Percentiles rank a stretch among this genome's conserved stretches.
Conservation (phyloP, 768 basidiomycete species). For the Russula abietina region DNA sequence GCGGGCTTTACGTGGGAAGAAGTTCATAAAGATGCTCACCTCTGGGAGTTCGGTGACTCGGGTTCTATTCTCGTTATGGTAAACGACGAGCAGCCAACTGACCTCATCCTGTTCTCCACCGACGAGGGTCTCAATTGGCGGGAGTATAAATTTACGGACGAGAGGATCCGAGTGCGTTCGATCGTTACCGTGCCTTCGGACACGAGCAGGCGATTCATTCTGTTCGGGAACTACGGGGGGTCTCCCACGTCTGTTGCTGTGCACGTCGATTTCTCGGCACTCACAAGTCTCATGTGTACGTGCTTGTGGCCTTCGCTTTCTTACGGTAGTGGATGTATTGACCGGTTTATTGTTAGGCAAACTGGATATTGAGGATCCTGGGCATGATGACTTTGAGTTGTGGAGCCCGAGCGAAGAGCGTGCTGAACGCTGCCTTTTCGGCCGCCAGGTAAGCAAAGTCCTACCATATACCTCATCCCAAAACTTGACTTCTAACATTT, state of each 20-base stretch:
- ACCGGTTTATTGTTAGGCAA: conserved; percentile 45
- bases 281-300: conserved; percentile 75
- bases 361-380: conserved; percentile 62
- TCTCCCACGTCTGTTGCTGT: conserved; percentile 52
- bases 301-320: conserved; percentile 13
- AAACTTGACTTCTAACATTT: not conserved
- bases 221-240: conserved; percentile 61
- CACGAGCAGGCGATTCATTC: conserved; percentile 85
- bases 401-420: conserved; percentile 94
- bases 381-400: conserved; percentile 88
- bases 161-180: conserved; percentile 63
- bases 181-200: conserved; percentile 89
- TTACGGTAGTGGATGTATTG: conserved; percentile 1
- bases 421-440: conserved; percentile 86
- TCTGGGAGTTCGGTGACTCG: conserved; percentile 98
- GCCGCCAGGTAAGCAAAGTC: conserved; percentile 60
- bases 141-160: conserved; percentile 75
- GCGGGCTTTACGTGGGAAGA: conserved; percentile 98
- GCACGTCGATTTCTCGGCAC: conserved; percentile 81
- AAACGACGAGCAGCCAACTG: conserved; percentile 91
- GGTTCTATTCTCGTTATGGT: conserved; percentile 90
- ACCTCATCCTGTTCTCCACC: conserved; percentile 82
- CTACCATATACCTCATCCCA: too few species aligned
- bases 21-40: conserved; percentile 94
- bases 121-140: conserved; percentile 87